Percentiles rank a stretch among this genome's conserved stretches.
phyloP scores from a whole-genome alignment of 73 alveolate genomes.

The Uronychia setigera region DNA sequence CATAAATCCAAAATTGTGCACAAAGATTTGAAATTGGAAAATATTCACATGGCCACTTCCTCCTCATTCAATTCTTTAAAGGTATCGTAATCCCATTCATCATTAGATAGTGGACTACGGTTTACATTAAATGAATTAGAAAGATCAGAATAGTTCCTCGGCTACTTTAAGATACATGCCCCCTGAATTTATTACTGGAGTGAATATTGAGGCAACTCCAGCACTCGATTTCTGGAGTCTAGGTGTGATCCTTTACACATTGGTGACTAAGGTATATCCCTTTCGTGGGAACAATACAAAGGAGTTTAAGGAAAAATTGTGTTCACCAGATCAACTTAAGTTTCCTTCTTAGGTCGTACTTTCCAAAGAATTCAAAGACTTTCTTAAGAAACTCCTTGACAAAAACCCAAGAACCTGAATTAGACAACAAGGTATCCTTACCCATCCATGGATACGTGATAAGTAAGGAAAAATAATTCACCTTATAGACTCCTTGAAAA shows the following conservation, averaged over 20 bases:
- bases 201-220: slow-evolving; percentile 27
- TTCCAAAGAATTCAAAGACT: not conserved
- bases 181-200: slow-evolving; percentile 55
- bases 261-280: slow-evolving; percentile 53
- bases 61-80: slow-evolving; percentile 1
- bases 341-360: not conserved
- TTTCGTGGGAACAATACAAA: slow-evolving; percentile 42
- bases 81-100: not conserved
- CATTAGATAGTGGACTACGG: slow-evolving; percentile 64
- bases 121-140: slow-evolving; percentile 37
- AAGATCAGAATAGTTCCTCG: slow-evolving; percentile 60
- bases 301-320: not conserved
- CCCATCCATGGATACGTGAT: not conserved
- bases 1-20: slow-evolving; percentile 16
- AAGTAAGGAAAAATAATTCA: not conserved
- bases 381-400: not conserved
- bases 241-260: slow-evolving; percentile 58
- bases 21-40: slow-evolving; percentile 33
- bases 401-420: not conserved
- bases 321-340: not conserved
- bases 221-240: slow-evolving; percentile 70
- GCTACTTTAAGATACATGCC: slow-evolving; percentile 67
- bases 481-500: not conserved
- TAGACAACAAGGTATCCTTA: not conserved
- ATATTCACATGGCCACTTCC: slow-evolving; percentile 1